Percentiles rank a stretch among this genome's conserved stretches.
Evolutionary conservation across 2,329 filamentous ascomycete genomes (phyloP).

Genomic region (Hypoxylon sp.): DNA sequence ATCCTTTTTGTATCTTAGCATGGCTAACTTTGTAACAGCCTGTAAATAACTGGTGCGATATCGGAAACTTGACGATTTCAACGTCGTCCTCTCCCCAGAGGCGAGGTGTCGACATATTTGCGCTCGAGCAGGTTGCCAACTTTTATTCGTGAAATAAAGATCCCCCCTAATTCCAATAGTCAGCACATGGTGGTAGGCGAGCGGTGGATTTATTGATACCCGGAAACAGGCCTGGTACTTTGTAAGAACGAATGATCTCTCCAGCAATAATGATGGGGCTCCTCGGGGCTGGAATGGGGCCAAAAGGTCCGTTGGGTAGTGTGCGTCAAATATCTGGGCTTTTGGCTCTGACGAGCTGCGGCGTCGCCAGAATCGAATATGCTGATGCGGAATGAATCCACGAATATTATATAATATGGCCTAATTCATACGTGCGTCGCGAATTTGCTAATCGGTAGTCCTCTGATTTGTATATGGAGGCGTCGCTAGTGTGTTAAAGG

Average conservation of each 20-base stretch:
- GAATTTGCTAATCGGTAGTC: background rate
- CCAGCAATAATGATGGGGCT: conserved; percentile 9
- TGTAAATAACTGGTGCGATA: conserved; percentile 53
- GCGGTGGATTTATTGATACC: conserved; percentile 38
- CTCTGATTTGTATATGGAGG: background rate
- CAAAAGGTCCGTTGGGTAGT: conserved; percentile 12
- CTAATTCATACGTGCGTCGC: background rate
- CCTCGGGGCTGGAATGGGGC: conserved; percentile 12
- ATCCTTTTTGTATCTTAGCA: background rate
- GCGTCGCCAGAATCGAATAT: conserved; percentile 27
- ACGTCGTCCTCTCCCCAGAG: conserved; percentile 33
- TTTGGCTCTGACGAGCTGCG: background rate
- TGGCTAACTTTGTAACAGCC: conserved; percentile 41
- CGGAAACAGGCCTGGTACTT: conserved; percentile 27
- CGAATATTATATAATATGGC: conserved; percentile 12
- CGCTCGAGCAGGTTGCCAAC: conserved; percentile 39
- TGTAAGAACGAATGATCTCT: conserved; percentile 18
- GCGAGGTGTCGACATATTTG: conserved; percentile 40
- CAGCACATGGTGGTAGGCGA: conserved; percentile 13
- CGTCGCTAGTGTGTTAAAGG: background rate
- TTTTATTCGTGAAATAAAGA: conserved; percentile 26
- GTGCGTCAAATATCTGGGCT: conserved; percentile 4
- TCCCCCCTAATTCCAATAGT: conserved; percentile 8
- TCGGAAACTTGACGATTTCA: conserved; percentile 47
- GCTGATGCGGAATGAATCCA: conserved; percentile 33